Evolutionary conservation across 2,329 filamentous ascomycete genomes (phyloP).

Genomic region (Sclerotinia subarctica): DNA sequence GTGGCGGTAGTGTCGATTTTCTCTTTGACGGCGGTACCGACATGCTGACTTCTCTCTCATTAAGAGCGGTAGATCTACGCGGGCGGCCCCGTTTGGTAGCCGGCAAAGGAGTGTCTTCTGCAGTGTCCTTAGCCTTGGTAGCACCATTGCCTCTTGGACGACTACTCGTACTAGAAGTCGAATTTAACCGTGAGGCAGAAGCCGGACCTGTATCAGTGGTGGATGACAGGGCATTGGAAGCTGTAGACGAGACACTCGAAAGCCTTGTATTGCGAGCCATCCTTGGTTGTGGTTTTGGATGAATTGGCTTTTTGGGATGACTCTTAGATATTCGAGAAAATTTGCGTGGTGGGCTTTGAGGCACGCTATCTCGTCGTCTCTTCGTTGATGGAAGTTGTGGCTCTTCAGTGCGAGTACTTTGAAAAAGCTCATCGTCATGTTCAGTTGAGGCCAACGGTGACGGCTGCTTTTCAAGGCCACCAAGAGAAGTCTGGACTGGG

Average conservation of each 20-base stretch:
- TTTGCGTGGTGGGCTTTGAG: conserved; percentile 6
- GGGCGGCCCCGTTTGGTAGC: conserved; percentile 3
- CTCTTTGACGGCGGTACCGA: conserved; percentile 28
- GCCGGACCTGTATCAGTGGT: not conserved
- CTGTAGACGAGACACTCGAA: conserved; percentile 1
- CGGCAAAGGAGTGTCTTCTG: not conserved
- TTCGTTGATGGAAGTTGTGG: not conserved
- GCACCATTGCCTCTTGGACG: not conserved
- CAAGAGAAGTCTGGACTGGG: not conserved
- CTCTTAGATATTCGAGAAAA: conserved; percentile 16
- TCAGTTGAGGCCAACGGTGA: not conserved
- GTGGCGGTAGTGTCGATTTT: conserved; percentile 21
- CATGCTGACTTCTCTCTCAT: conserved; percentile 3
- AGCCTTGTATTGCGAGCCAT: not conserved
- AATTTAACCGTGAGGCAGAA: not conserved
- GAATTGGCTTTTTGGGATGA: not conserved
- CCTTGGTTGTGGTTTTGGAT: not conserved
- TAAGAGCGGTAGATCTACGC: not conserved
- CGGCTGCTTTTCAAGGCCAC: not conserved
- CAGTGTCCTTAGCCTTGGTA: not conserved
- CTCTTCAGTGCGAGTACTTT: not conserved
- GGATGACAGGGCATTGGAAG: not conserved
- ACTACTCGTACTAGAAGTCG: not conserved
- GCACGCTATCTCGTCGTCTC: not conserved
- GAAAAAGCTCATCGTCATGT: not conserved